Evolutionary conservation across 2,329 filamentous ascomycete species (phyloP).

Genomic region (Monosporascus sp.): DNA sequence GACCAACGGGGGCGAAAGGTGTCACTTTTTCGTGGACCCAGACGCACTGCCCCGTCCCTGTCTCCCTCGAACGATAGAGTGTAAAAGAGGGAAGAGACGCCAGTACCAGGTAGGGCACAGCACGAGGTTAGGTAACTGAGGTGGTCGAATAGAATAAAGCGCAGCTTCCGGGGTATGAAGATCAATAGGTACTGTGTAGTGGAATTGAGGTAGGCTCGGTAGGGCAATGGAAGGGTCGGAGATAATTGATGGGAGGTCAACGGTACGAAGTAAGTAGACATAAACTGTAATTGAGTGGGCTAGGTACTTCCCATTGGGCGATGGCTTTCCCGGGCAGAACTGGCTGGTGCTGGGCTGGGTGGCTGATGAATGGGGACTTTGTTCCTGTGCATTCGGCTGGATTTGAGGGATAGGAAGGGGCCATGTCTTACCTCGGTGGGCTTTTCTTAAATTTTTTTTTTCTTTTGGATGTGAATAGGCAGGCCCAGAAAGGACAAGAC

Average conservation of each 20-base stretch:
- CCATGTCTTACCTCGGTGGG: not conserved
- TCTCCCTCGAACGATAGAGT: not conserved
- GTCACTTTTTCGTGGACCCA: not conserved
- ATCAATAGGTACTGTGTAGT: not conserved
- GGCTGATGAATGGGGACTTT: not conserved
- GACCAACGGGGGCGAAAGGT: constrained; percentile 3
- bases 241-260: not conserved
- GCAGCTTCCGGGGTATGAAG: not conserved
- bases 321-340: not conserved
- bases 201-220: not conserved
- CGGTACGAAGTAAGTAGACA: not conserved
- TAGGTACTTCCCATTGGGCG: not conserved
- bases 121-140: not conserved
- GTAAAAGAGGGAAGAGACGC: not conserved
- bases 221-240: not conserved
- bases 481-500: not conserved
- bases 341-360: not conserved
- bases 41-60: not conserved
- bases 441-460: not conserved
- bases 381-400: not conserved
- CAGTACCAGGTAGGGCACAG: not conserved
- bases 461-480: not conserved
- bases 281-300: not conserved
- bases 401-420: not conserved
- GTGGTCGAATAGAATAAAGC: not conserved